Evolutionary conservation across 306 rosid genomes (phyloP).

Genomic region (Datisca glomerata): DNA sequence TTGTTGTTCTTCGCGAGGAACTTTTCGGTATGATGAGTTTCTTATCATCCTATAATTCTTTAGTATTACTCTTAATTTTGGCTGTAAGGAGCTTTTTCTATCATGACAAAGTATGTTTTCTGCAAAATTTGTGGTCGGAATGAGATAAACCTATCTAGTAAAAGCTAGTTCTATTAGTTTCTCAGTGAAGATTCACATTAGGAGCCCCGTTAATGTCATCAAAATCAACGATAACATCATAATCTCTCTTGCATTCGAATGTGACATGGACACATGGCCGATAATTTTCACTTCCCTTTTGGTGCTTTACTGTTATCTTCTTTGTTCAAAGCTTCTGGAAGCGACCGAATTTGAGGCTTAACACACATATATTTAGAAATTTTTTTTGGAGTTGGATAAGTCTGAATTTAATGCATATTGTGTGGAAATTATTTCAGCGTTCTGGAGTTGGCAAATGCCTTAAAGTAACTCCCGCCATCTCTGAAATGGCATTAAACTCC

Average conservation of each 20-base stretch:
- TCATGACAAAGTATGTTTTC: not conserved
- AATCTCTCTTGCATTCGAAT: too few relatives aligned
- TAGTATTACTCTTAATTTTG: not conserved
- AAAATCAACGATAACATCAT: too few relatives aligned
- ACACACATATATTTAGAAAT: not conserved
- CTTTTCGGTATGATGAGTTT: conserved; percentile 64
- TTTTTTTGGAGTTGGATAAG: too few relatives aligned
- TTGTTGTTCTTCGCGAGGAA: conserved; percentile 70
- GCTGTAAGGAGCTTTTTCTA: too few relatives aligned
- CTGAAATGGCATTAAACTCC: not conserved
- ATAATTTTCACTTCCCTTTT: too few relatives aligned
- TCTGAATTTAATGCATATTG: not conserved
- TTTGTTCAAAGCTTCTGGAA: not conserved
- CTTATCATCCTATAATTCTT: not conserved
- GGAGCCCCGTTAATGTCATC: too few relatives aligned
- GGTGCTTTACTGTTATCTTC: not conserved
- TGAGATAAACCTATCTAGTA: too few relatives aligned
- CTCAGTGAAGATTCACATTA: too few relatives aligned
- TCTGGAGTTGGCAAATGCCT: not conserved
- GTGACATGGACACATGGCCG: too few relatives aligned
- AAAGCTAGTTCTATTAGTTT: too few relatives aligned
- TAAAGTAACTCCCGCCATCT: not conserved
- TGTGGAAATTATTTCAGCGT: not conserved
- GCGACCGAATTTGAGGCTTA: not conserved
- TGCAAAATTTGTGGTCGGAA: not conserved